phyloP scores from a whole-genome alignment of 2,329 filamentous ascomycete genomes.

The Thelonectria olida region DNA sequence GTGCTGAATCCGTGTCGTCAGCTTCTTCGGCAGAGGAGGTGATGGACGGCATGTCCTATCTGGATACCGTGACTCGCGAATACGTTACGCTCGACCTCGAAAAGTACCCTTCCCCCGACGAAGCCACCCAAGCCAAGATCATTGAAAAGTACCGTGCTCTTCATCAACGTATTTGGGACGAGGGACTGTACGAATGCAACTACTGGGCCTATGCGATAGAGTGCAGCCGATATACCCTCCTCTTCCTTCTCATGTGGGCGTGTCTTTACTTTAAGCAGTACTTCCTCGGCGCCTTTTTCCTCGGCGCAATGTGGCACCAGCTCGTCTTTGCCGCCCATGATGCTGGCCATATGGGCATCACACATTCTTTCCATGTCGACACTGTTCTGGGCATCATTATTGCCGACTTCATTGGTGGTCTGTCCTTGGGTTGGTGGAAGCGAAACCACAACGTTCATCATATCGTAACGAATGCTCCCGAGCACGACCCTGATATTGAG shows the following conservation, averaged over 20 bases:
- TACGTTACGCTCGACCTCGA: slow-evolving; percentile 79
- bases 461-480: slow-evolving; percentile 92
- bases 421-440: slow-evolving; percentile 98
- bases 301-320: slow-evolving; percentile 93
- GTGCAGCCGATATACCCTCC: slow-evolving; percentile 70
- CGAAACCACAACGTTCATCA: slow-evolving; percentile 96
- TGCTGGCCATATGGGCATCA: slow-evolving; percentile 97
- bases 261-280: slow-evolving; percentile 74
- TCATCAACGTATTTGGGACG: slow-evolving; percentile 74
- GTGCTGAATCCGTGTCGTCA: slow-evolving; percentile 67
- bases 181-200: slow-evolving; percentile 85
- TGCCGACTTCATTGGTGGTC: slow-evolving; percentile 86
- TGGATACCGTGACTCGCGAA: slow-evolving; percentile 78
- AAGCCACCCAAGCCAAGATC: slow-evolving; percentile 77
- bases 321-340: slow-evolving; percentile 94
- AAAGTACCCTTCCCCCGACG: slow-evolving; percentile 83
- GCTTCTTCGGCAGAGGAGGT: slow-evolving; percentile 62
- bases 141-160: slow-evolving; percentile 84
- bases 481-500: slow-evolving; percentile 95
- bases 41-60: slow-evolving; percentile 67
- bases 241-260: slow-evolving; percentile 70
- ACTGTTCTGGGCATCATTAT: slow-evolving; percentile 89
- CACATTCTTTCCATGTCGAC: slow-evolving; percentile 86
- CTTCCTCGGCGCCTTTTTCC: slow-evolving; percentile 72
- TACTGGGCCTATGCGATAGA: slow-evolving; percentile 84